Evolutionary conservation across 2,329 filamentous ascomycete genomes (phyloP), one percentile per base, ranked within the genome.

Genomic region (Epichloe typhina): DNA sequence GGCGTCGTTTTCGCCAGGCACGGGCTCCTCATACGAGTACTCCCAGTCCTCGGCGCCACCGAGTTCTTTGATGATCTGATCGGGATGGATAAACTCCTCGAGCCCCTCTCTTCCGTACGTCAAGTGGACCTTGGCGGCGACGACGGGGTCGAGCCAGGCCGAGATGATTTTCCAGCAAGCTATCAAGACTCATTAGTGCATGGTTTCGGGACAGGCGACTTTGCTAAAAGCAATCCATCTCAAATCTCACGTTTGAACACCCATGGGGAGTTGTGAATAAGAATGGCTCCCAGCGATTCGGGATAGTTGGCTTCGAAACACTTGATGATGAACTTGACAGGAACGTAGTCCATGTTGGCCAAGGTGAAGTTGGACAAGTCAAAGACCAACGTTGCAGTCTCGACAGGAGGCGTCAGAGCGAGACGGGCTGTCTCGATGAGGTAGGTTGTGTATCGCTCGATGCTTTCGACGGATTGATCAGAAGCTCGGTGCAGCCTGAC

Each of bases 251-350:
- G 62, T 57, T 68, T 71, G 68, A 88, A 88, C 45, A 88, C 70
- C 78, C 83, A 88, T 3, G 84, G 84, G 0, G 84, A 77, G 62
- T 87, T 86, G 70, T 88, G 85, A 44, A 88, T 81, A 41, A 87
- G 76, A 4, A 88, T 81, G 1, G 76, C 70, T 38, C 83, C 84
- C 2, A 88, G 71, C 0, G 80, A 84, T 62, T 88, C 84, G 2
- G 84, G 84, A 59, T 88, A 88, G 60, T 87, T 85, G 46, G 84
- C 83, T 67, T 88, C 84, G 58, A 88, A 86, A 60, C 83, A 84
- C 58, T 86, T 84, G 66, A 88, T 85, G 70, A 88, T 84, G 68
- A 87, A 88, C 58, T 86, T 88, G 48, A 88, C 81, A 0, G 84
- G 83, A 0, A 80, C 74, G 62, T 87, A 88, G 64, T 88, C 84